phyloP scores from a whole-genome alignment of 495 filamentous ascomycete genomes.

The Neurospora sp. region DNA sequence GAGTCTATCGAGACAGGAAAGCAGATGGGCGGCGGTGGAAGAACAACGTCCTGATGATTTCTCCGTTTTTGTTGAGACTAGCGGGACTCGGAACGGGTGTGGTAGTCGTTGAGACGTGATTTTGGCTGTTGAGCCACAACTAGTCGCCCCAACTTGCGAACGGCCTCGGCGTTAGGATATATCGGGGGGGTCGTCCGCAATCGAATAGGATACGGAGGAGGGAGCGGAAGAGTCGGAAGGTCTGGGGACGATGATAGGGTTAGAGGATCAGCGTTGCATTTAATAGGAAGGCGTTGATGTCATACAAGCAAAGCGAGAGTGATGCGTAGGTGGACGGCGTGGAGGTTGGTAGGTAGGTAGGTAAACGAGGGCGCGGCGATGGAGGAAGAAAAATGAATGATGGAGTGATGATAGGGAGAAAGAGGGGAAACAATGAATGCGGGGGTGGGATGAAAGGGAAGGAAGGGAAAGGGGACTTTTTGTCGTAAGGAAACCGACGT shows the following conservation, averaged over 20 bases:
- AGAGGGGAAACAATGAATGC: not conserved
- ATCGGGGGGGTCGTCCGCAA: not conserved
- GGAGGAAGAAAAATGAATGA: not conserved
- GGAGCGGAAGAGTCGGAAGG: conserved; percentile 2
- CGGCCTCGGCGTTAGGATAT: conserved; percentile 13
- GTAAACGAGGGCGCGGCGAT: not conserved
- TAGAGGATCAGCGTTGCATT: not conserved
- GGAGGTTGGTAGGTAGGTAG: not conserved
- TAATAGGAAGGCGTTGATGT: not conserved
- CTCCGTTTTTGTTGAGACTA: conserved; percentile 28
- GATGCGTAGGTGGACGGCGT: not conserved
- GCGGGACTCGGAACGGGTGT: conserved; percentile 3
- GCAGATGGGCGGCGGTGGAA: conserved; percentile 33
- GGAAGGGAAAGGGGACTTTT: not conserved
- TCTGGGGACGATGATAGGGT: not conserved
- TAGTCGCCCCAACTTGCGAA: not conserved
- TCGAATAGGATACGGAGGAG: conserved; percentile 5
- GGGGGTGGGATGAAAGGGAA: not conserved
- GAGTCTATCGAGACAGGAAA: conserved; percentile 36
- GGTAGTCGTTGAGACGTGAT: conserved; percentile 7
- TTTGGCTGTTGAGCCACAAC: not conserved
- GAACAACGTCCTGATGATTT: conserved; percentile 32
- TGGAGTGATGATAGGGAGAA: not conserved
- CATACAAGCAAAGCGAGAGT: not conserved
- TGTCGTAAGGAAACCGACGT: not conserved